phyloP scores from a whole-genome alignment of 2,329 filamentous ascomycete species.

The Oidium heveae region DNA sequence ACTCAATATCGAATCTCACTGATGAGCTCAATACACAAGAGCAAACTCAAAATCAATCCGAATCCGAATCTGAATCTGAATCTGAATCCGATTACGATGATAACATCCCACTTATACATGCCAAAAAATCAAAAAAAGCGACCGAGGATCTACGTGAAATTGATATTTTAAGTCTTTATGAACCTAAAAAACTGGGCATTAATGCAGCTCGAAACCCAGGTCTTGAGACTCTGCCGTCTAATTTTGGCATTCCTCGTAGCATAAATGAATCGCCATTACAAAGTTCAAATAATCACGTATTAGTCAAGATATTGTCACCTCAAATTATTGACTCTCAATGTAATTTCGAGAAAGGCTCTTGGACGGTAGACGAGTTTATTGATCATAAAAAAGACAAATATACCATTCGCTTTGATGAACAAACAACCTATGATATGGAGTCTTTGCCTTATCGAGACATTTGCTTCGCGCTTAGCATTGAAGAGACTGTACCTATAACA shows the following conservation, averaged over 20 bases:
- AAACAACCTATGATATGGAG: slow-evolving; percentile 18
- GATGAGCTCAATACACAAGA: background rate
- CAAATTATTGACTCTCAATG: background rate
- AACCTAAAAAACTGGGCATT: slow-evolving; percentile 6
- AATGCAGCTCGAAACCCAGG: slow-evolving; percentile 8
- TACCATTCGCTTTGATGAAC: slow-evolving; percentile 9
- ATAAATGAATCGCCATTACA: background rate
- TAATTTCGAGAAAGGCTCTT: slow-evolving; percentile 4
- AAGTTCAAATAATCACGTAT: background rate
- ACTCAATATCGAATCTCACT: background rate
- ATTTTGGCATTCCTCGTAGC: slow-evolving; percentile 3
- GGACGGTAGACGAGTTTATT: slow-evolving; percentile 1
- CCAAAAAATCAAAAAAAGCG: background rate
- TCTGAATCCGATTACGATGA: background rate
- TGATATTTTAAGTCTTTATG: slow-evolving; percentile 6
- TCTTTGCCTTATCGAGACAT: slow-evolving; percentile 17
- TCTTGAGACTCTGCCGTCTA: slow-evolving; percentile 8
- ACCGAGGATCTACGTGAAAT: slow-evolving; percentile 3
- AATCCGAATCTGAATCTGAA: background rate
- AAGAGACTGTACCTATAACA: slow-evolving; percentile 5
- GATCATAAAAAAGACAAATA: background rate
- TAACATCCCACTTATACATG: background rate
- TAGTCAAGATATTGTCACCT: background rate
- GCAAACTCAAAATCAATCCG: background rate
- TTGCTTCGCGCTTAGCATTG: slow-evolving; percentile 10